These are phyloP conservation scores for Heterobasidion annosum DNA, from an alignment of 1,284 basidiomycete species.

Conservation along the genomic window DNA sequence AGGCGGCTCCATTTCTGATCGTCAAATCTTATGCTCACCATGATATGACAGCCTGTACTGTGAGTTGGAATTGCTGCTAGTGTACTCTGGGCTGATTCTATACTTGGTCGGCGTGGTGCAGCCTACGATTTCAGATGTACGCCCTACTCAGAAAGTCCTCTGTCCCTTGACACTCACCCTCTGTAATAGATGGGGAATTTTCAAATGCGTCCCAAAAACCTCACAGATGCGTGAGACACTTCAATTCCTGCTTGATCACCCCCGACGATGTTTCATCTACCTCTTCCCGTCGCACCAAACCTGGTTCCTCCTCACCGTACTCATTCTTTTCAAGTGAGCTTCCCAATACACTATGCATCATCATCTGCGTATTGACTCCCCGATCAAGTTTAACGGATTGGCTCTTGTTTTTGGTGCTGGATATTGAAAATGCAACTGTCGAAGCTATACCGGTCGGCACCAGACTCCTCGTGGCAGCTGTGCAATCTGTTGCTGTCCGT, in stretches of 20 bases:
- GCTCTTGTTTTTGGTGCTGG: slow-evolving; percentile 84
- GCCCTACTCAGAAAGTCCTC: background rate
- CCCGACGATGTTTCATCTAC: slow-evolving; percentile 88
- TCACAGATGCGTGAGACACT: slow-evolving; percentile 72
- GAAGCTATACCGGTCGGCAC: slow-evolving; percentile 63
- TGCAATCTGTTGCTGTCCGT: slow-evolving; percentile 79
- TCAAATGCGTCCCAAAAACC: slow-evolving; percentile 47
- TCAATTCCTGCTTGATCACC: slow-evolving; percentile 89
- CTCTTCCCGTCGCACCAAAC: slow-evolving; percentile 92
- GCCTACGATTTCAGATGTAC: slow-evolving; percentile 20
- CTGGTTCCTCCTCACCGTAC: slow-evolving; percentile 74
- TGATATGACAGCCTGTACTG: slow-evolving; percentile 9
- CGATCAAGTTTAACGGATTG: slow-evolving; percentile 44
- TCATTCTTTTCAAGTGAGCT: slow-evolving; percentile 56
- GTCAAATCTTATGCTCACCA: background rate
- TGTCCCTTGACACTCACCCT: background rate
- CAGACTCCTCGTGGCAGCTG: slow-evolving; percentile 54
- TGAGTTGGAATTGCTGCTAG: slow-evolving; percentile 1
- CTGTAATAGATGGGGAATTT: slow-evolving; percentile 57
- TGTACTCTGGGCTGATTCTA: no score
- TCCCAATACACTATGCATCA: background rate
- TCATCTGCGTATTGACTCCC: background rate
- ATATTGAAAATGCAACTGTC: slow-evolving; percentile 76
- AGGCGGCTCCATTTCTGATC: slow-evolving; percentile 12
- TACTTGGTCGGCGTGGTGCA: slow-evolving; percentile 1